phyloP scores from a whole-genome alignment of 2,329 filamentous ascomycete genomes.

The Fusarium longipes region DNA sequence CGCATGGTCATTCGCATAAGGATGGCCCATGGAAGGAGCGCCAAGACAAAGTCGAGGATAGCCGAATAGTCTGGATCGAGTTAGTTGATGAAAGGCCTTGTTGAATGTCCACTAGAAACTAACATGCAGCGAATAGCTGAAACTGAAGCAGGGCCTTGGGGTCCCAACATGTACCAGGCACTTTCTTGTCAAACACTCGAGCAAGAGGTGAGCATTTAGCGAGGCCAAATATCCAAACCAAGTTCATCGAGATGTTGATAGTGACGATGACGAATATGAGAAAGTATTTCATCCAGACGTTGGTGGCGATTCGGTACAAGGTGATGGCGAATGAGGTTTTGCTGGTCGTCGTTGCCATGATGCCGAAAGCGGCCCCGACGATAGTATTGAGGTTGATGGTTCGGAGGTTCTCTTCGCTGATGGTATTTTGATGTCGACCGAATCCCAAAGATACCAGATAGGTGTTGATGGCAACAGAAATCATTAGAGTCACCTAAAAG shows the following conservation, averaged over 20 bases:
- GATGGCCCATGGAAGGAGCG: conserved; percentile 51
- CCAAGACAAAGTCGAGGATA: conserved; percentile 50
- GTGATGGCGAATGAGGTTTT: conserved; percentile 56
- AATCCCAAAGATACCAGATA: conserved; percentile 49
- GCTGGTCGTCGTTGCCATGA: conserved; percentile 51
- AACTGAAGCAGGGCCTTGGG: conserved; percentile 41
- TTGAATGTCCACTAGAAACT: not conserved
- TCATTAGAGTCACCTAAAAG: conserved; percentile 43
- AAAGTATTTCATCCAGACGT: conserved; percentile 45
- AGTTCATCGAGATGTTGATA: conserved; percentile 51
- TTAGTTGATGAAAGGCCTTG: not conserved
- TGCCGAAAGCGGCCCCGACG: conserved; percentile 47
- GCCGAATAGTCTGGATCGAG: conserved; percentile 48
- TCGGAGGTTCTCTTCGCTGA: conserved; percentile 40
- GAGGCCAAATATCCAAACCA: conserved; percentile 51
- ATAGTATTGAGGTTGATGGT: conserved; percentile 47
- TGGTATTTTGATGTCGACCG: conserved; percentile 40
- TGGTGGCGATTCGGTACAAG: conserved; percentile 48
- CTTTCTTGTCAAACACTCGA: conserved; percentile 43
- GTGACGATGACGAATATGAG: conserved; percentile 50
- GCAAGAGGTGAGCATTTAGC: conserved; percentile 48
- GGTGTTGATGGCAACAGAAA: conserved; percentile 48
- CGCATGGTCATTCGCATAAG: conserved; percentile 50
- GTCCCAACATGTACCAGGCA: conserved; percentile 50
- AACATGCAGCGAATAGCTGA: conserved; percentile 51